Percentiles rank a stretch among this genome's conserved stretches.
These are phyloP conservation scores for Stromatinia cepivora DNA, from an alignment of 2,329 filamentous ascomycete genomes.

Conservation along the genomic window DNA sequence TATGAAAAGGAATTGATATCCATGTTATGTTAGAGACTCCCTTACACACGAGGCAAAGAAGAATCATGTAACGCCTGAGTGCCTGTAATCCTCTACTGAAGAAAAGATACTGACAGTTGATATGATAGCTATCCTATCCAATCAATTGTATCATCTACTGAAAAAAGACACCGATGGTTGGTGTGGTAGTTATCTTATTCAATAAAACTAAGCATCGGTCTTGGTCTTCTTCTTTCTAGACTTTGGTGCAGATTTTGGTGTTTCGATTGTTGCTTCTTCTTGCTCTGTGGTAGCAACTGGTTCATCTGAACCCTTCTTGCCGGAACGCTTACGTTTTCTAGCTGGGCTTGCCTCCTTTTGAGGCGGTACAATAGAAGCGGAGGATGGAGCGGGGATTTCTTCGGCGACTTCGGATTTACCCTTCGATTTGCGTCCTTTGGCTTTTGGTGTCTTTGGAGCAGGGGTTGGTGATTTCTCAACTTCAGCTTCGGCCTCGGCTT, in stretches of 20 bases:
- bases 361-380: slow-evolving; percentile 29
- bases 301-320: slow-evolving; percentile 49
- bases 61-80: not conserved
- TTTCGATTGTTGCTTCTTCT: slow-evolving; percentile 48
- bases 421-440: slow-evolving; percentile 45
- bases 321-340: slow-evolving; percentile 60
- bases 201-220: slow-evolving; percentile 51
- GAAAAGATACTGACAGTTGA: not conserved
- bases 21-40: not conserved
- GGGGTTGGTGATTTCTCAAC: slow-evolving; percentile 48
- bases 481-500: slow-evolving; percentile 40
- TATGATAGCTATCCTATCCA: not conserved
- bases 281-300: slow-evolving; percentile 40
- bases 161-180: not conserved
- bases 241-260: slow-evolving; percentile 36
- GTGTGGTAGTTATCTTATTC: not conserved
- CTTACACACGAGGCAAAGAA: slow-evolving; percentile 2
- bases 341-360: slow-evolving; percentile 49
- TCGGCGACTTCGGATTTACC: slow-evolving; percentile 40
- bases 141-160: no score
- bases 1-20: slow-evolving; percentile 2
- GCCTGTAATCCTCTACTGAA: not conserved
- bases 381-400: slow-evolving; percentile 26
- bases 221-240: slow-evolving; percentile 48
- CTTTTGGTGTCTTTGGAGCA: slow-evolving; percentile 58